Conservation (phyloP, 2,329 filamentous ascomycete species). For the Pseudogymnoascus pannorum region DNA sequence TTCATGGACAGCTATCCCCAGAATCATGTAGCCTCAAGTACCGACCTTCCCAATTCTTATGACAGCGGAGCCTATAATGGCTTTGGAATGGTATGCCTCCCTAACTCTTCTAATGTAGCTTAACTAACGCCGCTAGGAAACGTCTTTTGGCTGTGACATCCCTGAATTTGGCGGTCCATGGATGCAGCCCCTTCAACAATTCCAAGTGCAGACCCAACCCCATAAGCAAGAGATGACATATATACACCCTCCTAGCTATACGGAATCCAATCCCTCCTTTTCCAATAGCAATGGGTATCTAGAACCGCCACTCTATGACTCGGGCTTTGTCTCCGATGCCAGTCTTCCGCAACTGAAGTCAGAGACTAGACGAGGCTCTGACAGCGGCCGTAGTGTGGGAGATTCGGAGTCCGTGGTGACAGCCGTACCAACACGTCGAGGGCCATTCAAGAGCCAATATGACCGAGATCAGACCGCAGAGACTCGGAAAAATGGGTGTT, state of each 20-base stretch:
- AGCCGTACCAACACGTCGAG: constrained; percentile 27
- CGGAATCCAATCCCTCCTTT: not conserved
- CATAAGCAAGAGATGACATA: not conserved
- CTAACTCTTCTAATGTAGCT: not conserved
- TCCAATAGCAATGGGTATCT: not conserved
- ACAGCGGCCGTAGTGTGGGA: not conserved
- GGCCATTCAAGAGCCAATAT: constrained; percentile 47
- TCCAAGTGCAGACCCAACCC: not conserved
- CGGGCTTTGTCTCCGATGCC: not conserved
- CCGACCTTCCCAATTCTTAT: not conserved
- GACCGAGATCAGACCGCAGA: constrained; percentile 48
- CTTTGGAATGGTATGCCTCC: not conserved
- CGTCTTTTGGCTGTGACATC: not conserved
- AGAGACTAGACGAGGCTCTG: not conserved
- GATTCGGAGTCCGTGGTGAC: not conserved
- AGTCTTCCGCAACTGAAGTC: not conserved
- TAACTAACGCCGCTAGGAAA: not conserved
- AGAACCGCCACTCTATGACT: not conserved
- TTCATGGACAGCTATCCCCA: not conserved
- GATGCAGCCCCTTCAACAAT: not conserved
- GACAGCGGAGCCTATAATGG: not conserved
- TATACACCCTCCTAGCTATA: not conserved
- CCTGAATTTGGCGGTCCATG: not conserved
- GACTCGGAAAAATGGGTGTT: constrained; percentile 51
- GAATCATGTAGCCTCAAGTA: not conserved